phyloP scores from a whole-genome alignment of 108 stramenopile species.

The Nannochloropsis oceanica region DNA sequence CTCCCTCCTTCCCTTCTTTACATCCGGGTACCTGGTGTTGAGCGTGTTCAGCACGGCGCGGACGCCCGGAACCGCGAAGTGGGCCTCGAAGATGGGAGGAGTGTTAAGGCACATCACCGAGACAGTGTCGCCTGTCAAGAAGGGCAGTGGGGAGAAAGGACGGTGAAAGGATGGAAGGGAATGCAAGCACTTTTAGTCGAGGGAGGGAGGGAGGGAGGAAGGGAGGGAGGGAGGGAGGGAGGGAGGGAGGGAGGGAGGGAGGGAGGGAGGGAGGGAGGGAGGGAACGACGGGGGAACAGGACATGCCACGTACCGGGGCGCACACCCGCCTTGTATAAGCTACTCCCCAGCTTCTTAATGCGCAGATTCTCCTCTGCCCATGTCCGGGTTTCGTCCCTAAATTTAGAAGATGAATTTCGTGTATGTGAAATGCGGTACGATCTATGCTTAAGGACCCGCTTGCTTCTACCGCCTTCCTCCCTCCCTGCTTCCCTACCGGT shows the following conservation, averaged over 20 bases:
- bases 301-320: background rate
- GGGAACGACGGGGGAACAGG: background rate
- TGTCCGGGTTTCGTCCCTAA: background rate
- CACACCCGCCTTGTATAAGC: background rate
- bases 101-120: conserved; percentile 20
- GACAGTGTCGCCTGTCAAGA: conserved; percentile 18
- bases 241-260: background rate
- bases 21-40: background rate
- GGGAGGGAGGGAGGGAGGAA: background rate
- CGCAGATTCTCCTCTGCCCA: background rate
- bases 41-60: conserved; percentile 28
- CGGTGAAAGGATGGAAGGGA: background rate
- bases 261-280: background rate
- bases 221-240: background rate
- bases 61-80: conserved; percentile 22
- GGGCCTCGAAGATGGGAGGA: conserved; percentile 11
- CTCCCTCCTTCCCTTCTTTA: background rate
- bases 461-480: background rate
- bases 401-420: background rate
- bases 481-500: background rate
- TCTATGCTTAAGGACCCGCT: background rate
- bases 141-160: background rate
- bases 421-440: background rate
- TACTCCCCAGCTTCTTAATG: background rate
- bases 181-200: background rate